phyloP scores from a whole-genome alignment of 1,139 yeast species.

The Geotrichum europaeum region DNA sequence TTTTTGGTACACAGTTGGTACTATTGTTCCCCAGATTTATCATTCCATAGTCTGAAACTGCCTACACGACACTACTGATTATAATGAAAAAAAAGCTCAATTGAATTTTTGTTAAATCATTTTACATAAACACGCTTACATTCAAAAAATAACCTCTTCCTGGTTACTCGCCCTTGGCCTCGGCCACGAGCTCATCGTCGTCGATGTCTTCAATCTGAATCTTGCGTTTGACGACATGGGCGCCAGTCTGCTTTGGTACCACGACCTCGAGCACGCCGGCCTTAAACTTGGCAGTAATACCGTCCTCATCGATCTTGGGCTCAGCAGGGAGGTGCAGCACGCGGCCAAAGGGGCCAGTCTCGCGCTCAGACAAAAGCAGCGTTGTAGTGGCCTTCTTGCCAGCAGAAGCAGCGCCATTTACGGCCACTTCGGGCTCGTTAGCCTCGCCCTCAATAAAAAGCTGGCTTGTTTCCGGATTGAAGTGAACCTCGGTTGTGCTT shows the following conservation, averaged over 20 bases:
- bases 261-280: constrained; percentile 49
- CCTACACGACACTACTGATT: no score
- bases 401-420: constrained; percentile 14
- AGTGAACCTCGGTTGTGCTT: constrained; percentile 47
- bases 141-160: not conserved
- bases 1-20: no score
- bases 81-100: not conserved
- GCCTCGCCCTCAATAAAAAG: constrained; percentile 42
- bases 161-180: not conserved
- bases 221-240: constrained; percentile 7
- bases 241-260: constrained; percentile 39
- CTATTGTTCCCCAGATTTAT: no score
- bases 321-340: constrained; percentile 47
- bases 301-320: constrained; percentile 47
- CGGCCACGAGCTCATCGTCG: constrained; percentile 1
- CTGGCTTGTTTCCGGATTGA: constrained; percentile 49
- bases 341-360: constrained; percentile 41
- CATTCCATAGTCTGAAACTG: no score
- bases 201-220: constrained; percentile 10
- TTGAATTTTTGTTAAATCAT: not conserved
- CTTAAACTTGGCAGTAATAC: constrained; percentile 45
- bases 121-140: not conserved
- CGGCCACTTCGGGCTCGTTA: constrained; percentile 16
- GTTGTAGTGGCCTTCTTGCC: constrained; percentile 2
- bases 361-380: constrained; percentile 9